Evolutionary conservation across 768 basidiomycete species (phyloP), one percentile per base, ranked within the genome.

Genomic region (Ramaria sp.): DNA sequence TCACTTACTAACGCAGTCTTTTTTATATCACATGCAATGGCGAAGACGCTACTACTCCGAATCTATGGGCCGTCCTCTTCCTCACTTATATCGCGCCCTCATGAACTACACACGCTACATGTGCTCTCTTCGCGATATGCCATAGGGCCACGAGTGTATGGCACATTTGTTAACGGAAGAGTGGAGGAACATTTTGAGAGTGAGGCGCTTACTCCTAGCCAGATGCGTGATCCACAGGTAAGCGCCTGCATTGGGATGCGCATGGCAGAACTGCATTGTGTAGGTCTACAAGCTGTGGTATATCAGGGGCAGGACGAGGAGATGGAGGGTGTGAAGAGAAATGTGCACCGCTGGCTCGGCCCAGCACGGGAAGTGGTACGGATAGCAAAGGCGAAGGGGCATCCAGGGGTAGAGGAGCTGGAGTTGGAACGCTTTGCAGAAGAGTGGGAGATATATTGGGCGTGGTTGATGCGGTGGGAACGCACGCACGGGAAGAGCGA

Each of bases 121-220:
- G 72, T 87, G 44, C 83, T 99, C 45, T 95, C 92, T 24, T 88
- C 89, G 9, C 74, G 73, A 56, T 97, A 93, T 69, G 78, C 77
- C 60, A 87, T 99, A 48, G 95, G 93, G 12, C 93, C 96, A 25
- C 78, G 82, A 59, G 81, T 99, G 24, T 91, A 88, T 64, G 96
- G 96, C 43, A 97, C 94, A 1, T 98, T 98, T 68, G 78, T 81
- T 60, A 99, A 98, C 66, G 96, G 96, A 34, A 83, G 96, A 22
- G 72, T 98, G 43, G 96, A 98, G 70, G 86, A 99, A 67, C 96
- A 89, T 69, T 97, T 97, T 66, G 81, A 93, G 57, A 91, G 91
- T 15, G 76, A 81, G 32, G 85, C 92, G 2, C 73, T 98, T 44
- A 83, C 81, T 0, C 74, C 88, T 12, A 66, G 75, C 39, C 90